Percentiles rank a stretch among this genome's conserved stretches.
phyloP scores from a whole-genome alignment of 1,284 basidiomycete species.

The Acaromyces ingoldii region DNA sequence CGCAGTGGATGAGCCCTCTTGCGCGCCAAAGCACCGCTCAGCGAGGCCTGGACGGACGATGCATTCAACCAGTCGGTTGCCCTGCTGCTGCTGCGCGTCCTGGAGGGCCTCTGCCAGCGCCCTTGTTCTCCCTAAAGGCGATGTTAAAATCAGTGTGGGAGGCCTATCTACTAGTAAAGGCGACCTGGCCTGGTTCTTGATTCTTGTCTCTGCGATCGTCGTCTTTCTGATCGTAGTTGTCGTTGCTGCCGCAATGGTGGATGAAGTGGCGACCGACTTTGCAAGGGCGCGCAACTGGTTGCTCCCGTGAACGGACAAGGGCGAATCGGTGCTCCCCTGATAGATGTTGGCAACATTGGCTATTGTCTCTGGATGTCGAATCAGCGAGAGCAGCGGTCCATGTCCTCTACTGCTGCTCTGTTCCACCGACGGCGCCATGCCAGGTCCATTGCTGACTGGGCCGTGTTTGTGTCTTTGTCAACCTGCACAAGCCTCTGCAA shows the following conservation, averaged over 20 bases:
- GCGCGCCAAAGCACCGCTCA: too few species aligned
- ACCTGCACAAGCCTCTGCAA: too few species aligned
- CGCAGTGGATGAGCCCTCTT: too few species aligned
- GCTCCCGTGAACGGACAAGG: background rate
- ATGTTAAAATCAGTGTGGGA: background rate
- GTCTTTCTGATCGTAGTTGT: background rate
- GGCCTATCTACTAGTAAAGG: background rate
- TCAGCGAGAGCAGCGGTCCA: background rate
- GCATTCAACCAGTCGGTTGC: too few species aligned
- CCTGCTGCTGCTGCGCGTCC: too few species aligned
- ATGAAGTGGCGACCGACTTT: background rate
- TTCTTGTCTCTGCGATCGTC: background rate
- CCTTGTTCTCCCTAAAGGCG: background rate
- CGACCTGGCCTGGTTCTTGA: background rate
- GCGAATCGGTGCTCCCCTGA: constrained; percentile 4
- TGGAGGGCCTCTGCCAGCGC: background rate
- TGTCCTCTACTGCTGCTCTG: too few species aligned
- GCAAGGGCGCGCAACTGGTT: background rate
- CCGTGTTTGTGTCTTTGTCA: too few species aligned
- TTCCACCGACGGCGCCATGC: too few species aligned
- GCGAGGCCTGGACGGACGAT: too few species aligned
- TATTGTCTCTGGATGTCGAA: constrained; percentile 6
- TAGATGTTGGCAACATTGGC: background rate
- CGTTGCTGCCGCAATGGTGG: background rate
- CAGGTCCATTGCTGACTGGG: too few species aligned